Evolutionary conservation across 768 basidiomycete species (phyloP).

Genomic region (Boletus vinaceobasis): DNA sequence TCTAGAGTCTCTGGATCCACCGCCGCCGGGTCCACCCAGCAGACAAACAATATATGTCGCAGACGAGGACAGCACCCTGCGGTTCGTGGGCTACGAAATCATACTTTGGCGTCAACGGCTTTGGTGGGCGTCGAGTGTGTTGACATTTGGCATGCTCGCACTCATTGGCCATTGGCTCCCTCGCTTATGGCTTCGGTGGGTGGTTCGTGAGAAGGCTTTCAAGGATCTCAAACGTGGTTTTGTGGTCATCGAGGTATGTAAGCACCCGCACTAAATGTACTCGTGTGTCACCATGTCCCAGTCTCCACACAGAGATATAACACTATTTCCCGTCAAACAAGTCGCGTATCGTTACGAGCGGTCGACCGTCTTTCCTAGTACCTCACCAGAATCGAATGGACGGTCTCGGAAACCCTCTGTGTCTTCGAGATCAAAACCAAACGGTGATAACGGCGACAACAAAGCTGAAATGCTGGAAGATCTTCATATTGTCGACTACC

Average conservation of each 20-base stretch:
- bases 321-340: constrained; percentile 66
- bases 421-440: constrained; percentile 28
- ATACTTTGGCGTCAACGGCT: constrained; percentile 55
- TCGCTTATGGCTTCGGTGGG: constrained; percentile 84
- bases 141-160: constrained; percentile 68
- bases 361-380: constrained; percentile 70
- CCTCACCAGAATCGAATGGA: constrained; percentile 30
- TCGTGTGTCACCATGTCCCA: constrained; percentile 36
- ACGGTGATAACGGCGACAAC: constrained; percentile 30
- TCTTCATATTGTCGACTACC: constrained; percentile 80
- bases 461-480: constrained; percentile 41
- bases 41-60: constrained; percentile 81
- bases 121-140: constrained; percentile 69
- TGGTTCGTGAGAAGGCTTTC: constrained; percentile 81
- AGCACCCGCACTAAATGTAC: not conserved
- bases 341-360: constrained; percentile 75
- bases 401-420: constrained; percentile 17
- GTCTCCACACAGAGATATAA: constrained; percentile 82
- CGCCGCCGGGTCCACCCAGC: constrained; percentile 78
- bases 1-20: constrained; percentile 60
- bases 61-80: constrained; percentile 87
- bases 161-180: constrained; percentile 95
- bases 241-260: constrained; percentile 84
- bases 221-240: constrained; percentile 65
- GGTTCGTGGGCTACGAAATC: constrained; percentile 82